phyloP scores from a whole-genome alignment of 192 early-diverging fungal genomes.

The Coemansia sp. region DNA sequence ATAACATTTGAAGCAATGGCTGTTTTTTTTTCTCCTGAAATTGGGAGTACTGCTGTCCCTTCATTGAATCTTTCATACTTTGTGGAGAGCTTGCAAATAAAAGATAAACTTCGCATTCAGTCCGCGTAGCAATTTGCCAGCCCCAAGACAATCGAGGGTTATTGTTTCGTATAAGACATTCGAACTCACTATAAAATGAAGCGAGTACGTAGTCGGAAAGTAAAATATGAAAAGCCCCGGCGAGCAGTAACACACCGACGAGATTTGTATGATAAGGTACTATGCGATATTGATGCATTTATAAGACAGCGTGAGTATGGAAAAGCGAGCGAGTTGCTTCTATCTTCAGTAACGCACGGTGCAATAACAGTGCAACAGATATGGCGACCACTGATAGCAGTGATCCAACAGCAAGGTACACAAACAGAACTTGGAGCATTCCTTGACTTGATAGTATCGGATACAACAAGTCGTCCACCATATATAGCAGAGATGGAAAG shows the following conservation, averaged over 20 bases:
- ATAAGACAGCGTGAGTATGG: slow-evolving; percentile 38
- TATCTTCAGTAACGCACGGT: slow-evolving; percentile 18
- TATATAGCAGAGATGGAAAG: slow-evolving; percentile 26
- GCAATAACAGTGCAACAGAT: slow-evolving; percentile 13
- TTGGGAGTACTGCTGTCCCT: too few relatives aligned
- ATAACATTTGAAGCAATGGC: too few relatives aligned
- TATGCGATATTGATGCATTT: slow-evolving; percentile 26
- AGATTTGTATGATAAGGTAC: slow-evolving; percentile 17
- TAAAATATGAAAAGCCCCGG: too few relatives aligned
- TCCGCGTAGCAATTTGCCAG: too few relatives aligned
- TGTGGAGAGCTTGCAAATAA: too few relatives aligned
- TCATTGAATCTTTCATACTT: too few relatives aligned
- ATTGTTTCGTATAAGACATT: too few relatives aligned
- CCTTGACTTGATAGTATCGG: slow-evolving; percentile 17
- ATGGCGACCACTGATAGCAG: slow-evolving; percentile 30
- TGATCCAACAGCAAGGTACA: slow-evolving; percentile 19
- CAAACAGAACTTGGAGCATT: slow-evolving; percentile 2
- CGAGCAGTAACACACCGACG: background rate
- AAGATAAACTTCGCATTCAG: too few relatives aligned
- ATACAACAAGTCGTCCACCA: slow-evolving; percentile 5
- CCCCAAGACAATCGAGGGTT: too few relatives aligned
- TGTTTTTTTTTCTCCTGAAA: too few relatives aligned
- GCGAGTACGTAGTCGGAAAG: background rate
- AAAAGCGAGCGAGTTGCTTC: slow-evolving; percentile 34
- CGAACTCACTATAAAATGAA: too few relatives aligned